Percentiles rank a stretch among this genome's conserved stretches.
Conservation (phyloP, 2,329 filamentous ascomycete species). For the Chaetomium globosum region DNA sequence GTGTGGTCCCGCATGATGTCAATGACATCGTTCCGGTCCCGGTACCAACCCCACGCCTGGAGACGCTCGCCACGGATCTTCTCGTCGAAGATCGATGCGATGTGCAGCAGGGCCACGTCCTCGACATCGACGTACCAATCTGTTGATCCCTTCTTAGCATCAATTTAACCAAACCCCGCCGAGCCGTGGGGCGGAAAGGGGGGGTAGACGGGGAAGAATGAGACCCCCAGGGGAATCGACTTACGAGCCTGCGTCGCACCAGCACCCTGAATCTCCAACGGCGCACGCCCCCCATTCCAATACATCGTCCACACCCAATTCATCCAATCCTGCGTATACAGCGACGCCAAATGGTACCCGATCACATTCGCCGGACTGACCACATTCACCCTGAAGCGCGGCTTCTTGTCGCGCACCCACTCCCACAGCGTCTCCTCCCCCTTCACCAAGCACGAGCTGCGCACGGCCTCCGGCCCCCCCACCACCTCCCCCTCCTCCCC, state of each 20-base stretch:
- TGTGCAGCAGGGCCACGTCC: conserved; percentile 40
- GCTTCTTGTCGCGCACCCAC: conserved; percentile 22
- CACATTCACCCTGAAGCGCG: conserved; percentile 32
- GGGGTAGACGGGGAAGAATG: too few relatives aligned
- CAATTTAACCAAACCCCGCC: neutral
- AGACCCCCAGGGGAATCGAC: neutral
- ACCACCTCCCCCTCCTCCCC: conserved; percentile 21
- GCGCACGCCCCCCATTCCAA: neutral
- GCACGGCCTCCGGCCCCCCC: neutral
- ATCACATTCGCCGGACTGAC: conserved; percentile 19
- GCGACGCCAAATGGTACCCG: conserved; percentile 18
- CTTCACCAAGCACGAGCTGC: conserved; percentile 23
- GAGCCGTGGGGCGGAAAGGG: conserved; percentile 3
- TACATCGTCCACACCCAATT: conserved; percentile 8
- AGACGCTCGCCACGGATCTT: conserved; percentile 38
- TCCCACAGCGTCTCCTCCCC: conserved; percentile 30
- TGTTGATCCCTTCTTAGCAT: neutral
- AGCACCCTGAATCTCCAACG: neutral
- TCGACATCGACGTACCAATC: conserved; percentile 36
- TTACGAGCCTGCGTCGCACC: conserved; percentile 9
- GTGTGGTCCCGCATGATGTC: conserved; percentile 24
- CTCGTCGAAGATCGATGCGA: conserved; percentile 38
- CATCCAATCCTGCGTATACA: conserved; percentile 9
- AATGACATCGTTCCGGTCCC: conserved; percentile 38
- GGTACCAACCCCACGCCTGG: conserved; percentile 36